Base-by-base conservation (phyloP, 169 alveolate genomes). In the Perkinsus olseni region DNA sequence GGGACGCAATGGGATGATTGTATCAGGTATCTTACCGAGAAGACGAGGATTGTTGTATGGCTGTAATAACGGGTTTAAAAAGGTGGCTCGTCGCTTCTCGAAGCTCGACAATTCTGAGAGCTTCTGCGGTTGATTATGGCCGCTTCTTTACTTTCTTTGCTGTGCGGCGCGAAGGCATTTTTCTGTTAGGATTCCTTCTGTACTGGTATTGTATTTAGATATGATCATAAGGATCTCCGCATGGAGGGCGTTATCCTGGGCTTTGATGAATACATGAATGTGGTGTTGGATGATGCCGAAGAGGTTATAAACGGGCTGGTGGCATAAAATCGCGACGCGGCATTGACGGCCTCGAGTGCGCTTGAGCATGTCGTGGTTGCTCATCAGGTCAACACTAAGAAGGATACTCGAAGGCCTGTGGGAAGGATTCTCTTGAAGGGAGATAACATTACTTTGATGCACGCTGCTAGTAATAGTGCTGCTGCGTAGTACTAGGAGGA, bases 251-350 rank as follows among this genome's bases (percentile, higher is more conserved):
- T 37, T 40, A 6, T 91, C 20, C 93, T 97, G 99, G 99, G 99
- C 0, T 98, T 98, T 92, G 99, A 98, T 93, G 99, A 98, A 95
- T 98, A 98, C 94, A 98, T 98, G 99, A 98, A 98, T 95, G 96
- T 98, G 96, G 99, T 98, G 34, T 93, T 98, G 93, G 99, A 98
- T 93, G 99, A 98, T 48, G 98, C 98, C 24, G 97, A 97, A 96
- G 99, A 98, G 94, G 95, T 62, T 24, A 62, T 62, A 62, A 62
- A 24, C 31, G 82, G 34, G 34, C 28, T 62, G 31, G n/a, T n/a
- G n/a, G n/a, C n/a, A n/a, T n/a, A n/a, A n/a, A n/a, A n/a, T n/a
- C n/a, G n/a, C n/a, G n/a, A n/a, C n/a, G n/a, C n/a, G n/a, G n/a
- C n/a, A n/a, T n/a, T n/a, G n/a, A n/a, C n/a, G n/a, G n/a, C n/a